These are phyloP conservation scores for Glycine soja DNA, from an alignment of 306 rosid species.

Conservation along the genomic window DNA sequence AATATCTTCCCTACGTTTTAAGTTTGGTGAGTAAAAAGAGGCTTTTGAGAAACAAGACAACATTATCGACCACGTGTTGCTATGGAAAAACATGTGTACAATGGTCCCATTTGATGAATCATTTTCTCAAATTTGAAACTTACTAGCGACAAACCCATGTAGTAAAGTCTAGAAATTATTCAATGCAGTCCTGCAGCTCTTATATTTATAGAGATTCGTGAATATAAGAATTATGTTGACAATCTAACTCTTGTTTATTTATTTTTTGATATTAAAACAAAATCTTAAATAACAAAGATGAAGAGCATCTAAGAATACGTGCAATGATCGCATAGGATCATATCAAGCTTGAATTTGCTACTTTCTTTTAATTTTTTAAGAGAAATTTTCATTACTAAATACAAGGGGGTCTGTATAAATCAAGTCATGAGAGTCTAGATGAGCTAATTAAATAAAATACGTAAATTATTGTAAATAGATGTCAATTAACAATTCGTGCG, in stretches of 20 bases:
- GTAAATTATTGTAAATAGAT: neutral
- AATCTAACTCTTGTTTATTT: neutral
- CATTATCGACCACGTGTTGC: conserved; percentile 45
- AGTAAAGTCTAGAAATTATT: conserved; percentile 5
- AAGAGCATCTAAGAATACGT: no score
- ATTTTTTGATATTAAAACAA: neutral
- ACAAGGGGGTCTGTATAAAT: neutral
- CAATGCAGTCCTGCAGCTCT: neutral
- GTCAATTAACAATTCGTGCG: conserved; percentile 4
- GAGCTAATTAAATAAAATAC: no score
- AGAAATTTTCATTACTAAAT: neutral
- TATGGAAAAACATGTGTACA: conserved; percentile 30
- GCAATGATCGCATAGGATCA: conserved; percentile 20
- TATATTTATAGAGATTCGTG: conserved; percentile 2
- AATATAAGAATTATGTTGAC: neutral
- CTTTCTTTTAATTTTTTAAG: conserved; percentile 5
- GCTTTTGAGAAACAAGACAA: conserved; percentile 32
- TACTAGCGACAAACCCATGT: conserved; percentile 12
- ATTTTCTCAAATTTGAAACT: conserved; percentile 9
- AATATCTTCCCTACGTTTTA: neutral
- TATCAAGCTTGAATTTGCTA: neutral
- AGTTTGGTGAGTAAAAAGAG: conserved; percentile 1
- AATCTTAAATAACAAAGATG: neutral
- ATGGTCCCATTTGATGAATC: conserved; percentile 39
- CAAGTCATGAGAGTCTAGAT: neutral